phyloP scores from a whole-genome alignment of 768 basidiomycete genomes.

The Mycena leptocephala region DNA sequence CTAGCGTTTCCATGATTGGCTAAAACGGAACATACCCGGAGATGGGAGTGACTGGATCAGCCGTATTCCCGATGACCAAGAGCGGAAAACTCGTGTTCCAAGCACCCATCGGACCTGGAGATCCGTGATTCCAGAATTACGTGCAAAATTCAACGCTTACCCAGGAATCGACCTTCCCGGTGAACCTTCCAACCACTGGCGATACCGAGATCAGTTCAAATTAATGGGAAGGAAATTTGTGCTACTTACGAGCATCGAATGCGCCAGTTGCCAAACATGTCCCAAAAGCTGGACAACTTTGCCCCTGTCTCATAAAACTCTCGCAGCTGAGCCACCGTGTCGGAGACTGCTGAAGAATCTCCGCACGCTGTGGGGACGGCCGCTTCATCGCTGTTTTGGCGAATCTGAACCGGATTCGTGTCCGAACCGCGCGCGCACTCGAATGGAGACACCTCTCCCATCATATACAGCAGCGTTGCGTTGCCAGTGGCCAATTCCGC shows the following conservation, averaged over 20 bases:
- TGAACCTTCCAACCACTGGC: slow-evolving; percentile 24
- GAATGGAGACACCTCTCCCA: slow-evolving; percentile 38
- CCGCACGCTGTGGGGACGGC: slow-evolving; percentile 2
- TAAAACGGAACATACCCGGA: slow-evolving; percentile 5
- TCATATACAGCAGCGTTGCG: slow-evolving; percentile 42
- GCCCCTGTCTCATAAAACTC: slow-evolving; percentile 2
- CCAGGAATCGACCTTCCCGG: slow-evolving; percentile 26
- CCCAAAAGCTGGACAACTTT: slow-evolving; percentile 18
- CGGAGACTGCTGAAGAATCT: background rate
- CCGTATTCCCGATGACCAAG: slow-evolving; percentile 46
- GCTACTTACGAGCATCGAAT: slow-evolving; percentile 17
- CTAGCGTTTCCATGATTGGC: background rate
- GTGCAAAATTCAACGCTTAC: slow-evolving; percentile 25
- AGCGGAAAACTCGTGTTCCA: slow-evolving; percentile 50
- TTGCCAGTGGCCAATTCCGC: slow-evolving; percentile 53
- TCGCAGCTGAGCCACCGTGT: background rate
- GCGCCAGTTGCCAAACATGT: slow-evolving; percentile 11
- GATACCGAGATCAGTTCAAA: background rate
- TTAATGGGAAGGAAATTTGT: background rate
- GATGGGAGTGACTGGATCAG: slow-evolving; percentile 33
- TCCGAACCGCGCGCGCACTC: slow-evolving; percentile 47
- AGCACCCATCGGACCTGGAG: slow-evolving; percentile 44
- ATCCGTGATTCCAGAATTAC: background rate
- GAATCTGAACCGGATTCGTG: background rate
- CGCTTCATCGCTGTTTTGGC: background rate